A percentile compares a stretch with the other conserved stretches of the same genome.
phyloP scores from a whole-genome alignment of 495 filamentous ascomycete genomes.

The Podospora comata region DNA sequence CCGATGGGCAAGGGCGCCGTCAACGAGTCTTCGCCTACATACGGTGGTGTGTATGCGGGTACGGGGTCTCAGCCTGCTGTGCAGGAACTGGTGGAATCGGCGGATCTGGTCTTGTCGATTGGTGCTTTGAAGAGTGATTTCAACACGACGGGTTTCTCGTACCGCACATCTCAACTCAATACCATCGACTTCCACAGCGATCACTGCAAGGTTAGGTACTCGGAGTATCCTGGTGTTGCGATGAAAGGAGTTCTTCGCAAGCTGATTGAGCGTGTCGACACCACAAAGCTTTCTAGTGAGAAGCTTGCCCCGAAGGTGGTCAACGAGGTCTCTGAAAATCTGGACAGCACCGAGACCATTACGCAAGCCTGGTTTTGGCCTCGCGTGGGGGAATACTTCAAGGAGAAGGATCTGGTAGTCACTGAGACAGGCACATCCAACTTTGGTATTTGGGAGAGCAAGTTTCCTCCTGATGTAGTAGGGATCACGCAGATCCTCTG shows the following conservation, averaged over 20 bases:
- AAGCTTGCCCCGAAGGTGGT: slow-evolving; percentile 44
- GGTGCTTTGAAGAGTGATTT: slow-evolving; percentile 84
- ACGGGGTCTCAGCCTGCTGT: slow-evolving; percentile 71
- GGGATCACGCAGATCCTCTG: slow-evolving; percentile 83
- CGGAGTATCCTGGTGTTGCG: slow-evolving; percentile 74
- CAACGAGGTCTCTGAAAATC: slow-evolving; percentile 55
- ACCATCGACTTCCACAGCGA: slow-evolving; percentile 87
- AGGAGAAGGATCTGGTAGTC: slow-evolving; percentile 72
- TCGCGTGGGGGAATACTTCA: slow-evolving; percentile 70
- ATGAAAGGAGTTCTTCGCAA: slow-evolving; percentile 87
- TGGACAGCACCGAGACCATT: slow-evolving; percentile 56
- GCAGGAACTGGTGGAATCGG: slow-evolving; percentile 67
- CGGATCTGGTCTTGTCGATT: slow-evolving; percentile 80
- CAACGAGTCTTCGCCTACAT: slow-evolving; percentile 70
- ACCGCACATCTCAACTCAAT: slow-evolving; percentile 73
- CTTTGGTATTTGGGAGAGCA: slow-evolving; percentile 87
- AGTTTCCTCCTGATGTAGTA: slow-evolving; percentile 70
- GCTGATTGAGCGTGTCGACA: slow-evolving; percentile 58
- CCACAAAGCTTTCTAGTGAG: slow-evolving; percentile 51
- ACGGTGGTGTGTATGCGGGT: slow-evolving; percentile 85
- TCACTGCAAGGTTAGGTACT: slow-evolving; percentile 71
- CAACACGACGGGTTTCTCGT: slow-evolving; percentile 88
- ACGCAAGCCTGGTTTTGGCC: slow-evolving; percentile 89
- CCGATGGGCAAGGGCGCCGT: slow-evolving; percentile 92
- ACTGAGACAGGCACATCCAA: slow-evolving; percentile 88